These are phyloP conservation scores for Ceratocystis eucalypticola DNA, from an alignment of 2,329 filamentous ascomycete genomes.

Conservation along the genomic window DNA sequence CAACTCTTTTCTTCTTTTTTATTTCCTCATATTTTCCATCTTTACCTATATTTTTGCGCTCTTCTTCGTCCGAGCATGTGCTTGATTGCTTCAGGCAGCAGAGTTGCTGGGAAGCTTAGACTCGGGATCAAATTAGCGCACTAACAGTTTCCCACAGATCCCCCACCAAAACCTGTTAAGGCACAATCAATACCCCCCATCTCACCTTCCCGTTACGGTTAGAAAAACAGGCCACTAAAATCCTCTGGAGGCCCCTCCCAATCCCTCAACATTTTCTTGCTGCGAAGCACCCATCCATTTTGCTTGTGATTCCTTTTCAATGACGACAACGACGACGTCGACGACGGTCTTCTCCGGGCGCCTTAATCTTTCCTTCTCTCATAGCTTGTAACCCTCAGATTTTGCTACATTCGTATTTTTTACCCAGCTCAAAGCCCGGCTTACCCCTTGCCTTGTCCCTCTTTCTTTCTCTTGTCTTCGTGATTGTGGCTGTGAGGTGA, in stretches of 20 bases:
- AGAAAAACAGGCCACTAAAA: neutral
- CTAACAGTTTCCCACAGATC: neutral
- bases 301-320: neutral
- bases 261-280: neutral
- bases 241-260: neutral
- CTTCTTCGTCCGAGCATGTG: neutral
- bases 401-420: neutral
- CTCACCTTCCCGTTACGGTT: neutral
- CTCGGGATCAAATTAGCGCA: neutral
- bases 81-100: neutral
- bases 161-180: neutral
- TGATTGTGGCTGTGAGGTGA: too few relatives aligned
- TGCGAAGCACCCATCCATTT: neutral
- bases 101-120: neutral
- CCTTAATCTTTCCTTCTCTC: neutral
- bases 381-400: neutral
- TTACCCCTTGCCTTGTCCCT: neutral
- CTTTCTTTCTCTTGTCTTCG: neutral
- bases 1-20: neutral
- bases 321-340: neutral
- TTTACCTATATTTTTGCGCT: neutral
- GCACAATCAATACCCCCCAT: neutral
- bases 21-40: too few relatives aligned
- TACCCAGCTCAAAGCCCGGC: neutral
- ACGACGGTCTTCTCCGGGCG: neutral